Evolutionary conservation across 2,329 filamentous ascomycete species (phyloP).

Genomic region (Claviceps sp.): DNA sequence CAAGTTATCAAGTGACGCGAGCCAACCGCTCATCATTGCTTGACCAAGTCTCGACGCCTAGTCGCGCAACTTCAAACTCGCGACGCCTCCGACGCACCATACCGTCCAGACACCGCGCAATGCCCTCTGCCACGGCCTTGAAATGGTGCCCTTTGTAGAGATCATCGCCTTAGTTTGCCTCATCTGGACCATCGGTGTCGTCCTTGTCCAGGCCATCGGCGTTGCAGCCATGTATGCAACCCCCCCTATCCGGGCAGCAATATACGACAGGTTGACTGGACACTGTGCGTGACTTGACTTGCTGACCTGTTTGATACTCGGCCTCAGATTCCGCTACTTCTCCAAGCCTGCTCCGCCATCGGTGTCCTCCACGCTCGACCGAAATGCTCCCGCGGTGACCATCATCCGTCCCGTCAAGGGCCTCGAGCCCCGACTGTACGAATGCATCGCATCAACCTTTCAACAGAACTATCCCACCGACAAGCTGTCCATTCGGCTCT

Average conservation of each 20-base stretch:
- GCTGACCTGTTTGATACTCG: background rate
- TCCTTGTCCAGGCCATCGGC: conserved; percentile 42
- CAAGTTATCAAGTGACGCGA: too few relatives aligned
- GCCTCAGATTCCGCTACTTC: conserved; percentile 36
- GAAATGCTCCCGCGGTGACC: conserved; percentile 64
- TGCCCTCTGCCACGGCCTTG: conserved; percentile 4
- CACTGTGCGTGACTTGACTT: too few relatives aligned
- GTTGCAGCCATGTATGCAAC: conserved; percentile 37
- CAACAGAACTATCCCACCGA: conserved; percentile 65
- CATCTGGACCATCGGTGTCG: conserved; percentile 38
- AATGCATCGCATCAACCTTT: conserved; percentile 80
- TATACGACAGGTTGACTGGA: background rate
- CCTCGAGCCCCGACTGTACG: conserved; percentile 77
- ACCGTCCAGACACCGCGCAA: background rate
- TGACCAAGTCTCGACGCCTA: too few relatives aligned
- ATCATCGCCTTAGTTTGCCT: conserved; percentile 33
- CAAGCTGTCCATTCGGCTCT: conserved; percentile 70
- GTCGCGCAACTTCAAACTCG: too few relatives aligned
- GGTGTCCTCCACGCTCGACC: conserved; percentile 34
- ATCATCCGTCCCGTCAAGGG: conserved; percentile 90
- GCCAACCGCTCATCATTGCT: too few relatives aligned
- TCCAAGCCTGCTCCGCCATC: conserved; percentile 34
- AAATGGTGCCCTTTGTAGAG: conserved; percentile 20
- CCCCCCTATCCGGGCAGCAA: background rate
- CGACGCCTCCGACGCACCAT: background rate